These are phyloP conservation scores for Oryza glumipatula DNA, from an alignment of 176 grass and related monocot genomes.

Conservation along the genomic window DNA sequence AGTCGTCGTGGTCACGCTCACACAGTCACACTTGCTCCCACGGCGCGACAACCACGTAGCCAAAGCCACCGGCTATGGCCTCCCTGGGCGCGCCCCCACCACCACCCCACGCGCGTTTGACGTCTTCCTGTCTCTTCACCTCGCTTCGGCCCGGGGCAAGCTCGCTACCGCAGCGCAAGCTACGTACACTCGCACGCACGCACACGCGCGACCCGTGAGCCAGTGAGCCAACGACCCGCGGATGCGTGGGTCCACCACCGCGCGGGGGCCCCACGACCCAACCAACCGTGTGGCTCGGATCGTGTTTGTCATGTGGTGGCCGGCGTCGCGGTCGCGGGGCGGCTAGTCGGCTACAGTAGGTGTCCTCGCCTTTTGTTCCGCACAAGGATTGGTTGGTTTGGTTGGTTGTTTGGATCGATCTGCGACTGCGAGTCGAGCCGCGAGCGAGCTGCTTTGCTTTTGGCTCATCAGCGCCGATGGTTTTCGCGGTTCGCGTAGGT, in stretches of 20 bases:
- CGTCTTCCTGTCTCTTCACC: slow-evolving; percentile 1
- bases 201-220: neutral
- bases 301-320: neutral
- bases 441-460: neutral
- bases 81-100: too few species aligned
- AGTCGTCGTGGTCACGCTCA: neutral
- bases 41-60: neutral
- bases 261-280: neutral
- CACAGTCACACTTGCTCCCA: neutral
- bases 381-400: neutral
- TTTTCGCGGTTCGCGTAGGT: neutral
- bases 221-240: neutral
- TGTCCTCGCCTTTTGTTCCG: neutral
- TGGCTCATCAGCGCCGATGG: neutral
- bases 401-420: too few species aligned
- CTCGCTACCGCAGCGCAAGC: neutral
- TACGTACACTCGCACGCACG: neutral
- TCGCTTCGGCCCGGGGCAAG: slow-evolving; percentile 38
- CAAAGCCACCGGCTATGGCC: too few species aligned
- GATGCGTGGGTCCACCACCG: neutral
- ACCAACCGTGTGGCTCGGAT: neutral
- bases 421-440: neutral
- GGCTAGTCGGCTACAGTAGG: neutral
- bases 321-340: neutral
- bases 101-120: slow-evolving; percentile 47